phyloP scores from a whole-genome alignment of 2,329 filamentous ascomycete species.

The Cordyceps tenuipes region DNA sequence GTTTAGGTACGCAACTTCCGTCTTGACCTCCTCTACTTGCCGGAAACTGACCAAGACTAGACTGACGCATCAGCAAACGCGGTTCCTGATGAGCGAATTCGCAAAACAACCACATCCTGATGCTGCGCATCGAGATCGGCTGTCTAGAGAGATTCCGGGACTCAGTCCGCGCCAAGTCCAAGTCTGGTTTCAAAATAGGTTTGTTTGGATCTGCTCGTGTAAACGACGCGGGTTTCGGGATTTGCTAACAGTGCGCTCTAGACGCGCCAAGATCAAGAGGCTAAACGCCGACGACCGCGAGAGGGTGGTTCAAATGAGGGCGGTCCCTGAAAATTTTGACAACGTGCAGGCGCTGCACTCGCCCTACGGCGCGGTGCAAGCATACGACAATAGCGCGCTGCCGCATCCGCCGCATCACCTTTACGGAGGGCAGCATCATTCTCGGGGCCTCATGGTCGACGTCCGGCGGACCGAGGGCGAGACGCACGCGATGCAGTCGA shows the following conservation, averaged over 20 bases:
- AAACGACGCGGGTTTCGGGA: not conserved
- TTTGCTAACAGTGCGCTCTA: slow-evolving; percentile 23
- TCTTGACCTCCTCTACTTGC: not conserved
- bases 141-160: slow-evolving; percentile 85
- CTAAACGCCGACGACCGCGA: slow-evolving; percentile 62
- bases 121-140: slow-evolving; percentile 76
- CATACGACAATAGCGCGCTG: slow-evolving; percentile 38
- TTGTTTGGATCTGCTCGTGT: slow-evolving; percentile 22
- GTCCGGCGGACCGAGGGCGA: slow-evolving; percentile 55
- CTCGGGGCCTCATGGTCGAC: slow-evolving; percentile 61
- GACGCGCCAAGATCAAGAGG: slow-evolving; percentile 64
- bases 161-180: slow-evolving; percentile 89
- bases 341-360: slow-evolving; percentile 62
- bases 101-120: slow-evolving; percentile 91
- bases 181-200: slow-evolving; percentile 99
- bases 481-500: slow-evolving; percentile 55
- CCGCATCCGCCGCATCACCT: slow-evolving; percentile 27
- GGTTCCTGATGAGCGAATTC: slow-evolving; percentile 95
- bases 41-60: slow-evolving; percentile 33
- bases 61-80: slow-evolving; percentile 92
- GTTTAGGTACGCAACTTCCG: slow-evolving; percentile 51
- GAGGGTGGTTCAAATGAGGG: slow-evolving; percentile 63
- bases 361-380: slow-evolving; percentile 54
- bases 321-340: slow-evolving; percentile 63
- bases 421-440: slow-evolving; percentile 49